Evolutionary conservation across 805 yeast genomes (phyloP).

Genomic region (Monosporozyma unispora): DNA sequence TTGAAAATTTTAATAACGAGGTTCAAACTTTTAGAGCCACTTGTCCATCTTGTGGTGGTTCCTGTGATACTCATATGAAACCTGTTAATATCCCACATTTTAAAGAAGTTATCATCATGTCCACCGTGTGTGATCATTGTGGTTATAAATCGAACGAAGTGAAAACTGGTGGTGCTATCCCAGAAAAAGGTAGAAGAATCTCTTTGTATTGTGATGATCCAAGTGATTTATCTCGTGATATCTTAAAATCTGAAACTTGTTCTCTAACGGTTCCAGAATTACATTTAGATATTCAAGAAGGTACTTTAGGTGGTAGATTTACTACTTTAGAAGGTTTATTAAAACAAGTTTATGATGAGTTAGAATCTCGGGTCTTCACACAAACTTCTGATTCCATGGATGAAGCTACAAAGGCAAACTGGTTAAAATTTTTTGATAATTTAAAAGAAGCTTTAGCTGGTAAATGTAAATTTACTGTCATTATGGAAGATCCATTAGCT

Average conservation of each 20-base stretch:
- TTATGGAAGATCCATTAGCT: constrained; percentile 92
- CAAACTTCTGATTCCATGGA: constrained; percentile 92
- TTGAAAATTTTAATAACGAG: constrained; percentile 79
- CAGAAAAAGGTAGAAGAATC: constrained; percentile 70
- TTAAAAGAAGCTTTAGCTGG: constrained; percentile 78
- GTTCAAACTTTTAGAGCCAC: constrained; percentile 89
- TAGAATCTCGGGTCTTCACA: constrained; percentile 73
- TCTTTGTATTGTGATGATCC: constrained; percentile 67
- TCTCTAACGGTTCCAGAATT: constrained; percentile 79
- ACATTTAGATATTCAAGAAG: constrained; percentile 82
- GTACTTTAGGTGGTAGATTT: constrained; percentile 96
- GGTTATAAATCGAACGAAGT: constrained; percentile 97
- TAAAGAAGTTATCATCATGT: constrained; percentile 94
- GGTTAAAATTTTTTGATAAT: constrained; percentile 70
- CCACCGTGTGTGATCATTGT: constrained; percentile 84
- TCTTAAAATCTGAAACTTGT: constrained; percentile 90
- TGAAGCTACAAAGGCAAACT: constrained; percentile 59
- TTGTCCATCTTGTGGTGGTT: constrained; percentile 74
- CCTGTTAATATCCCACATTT: constrained; percentile 94
- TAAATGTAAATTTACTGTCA: constrained; percentile 67
- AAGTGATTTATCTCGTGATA: constrained; percentile 87
- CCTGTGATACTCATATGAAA: constrained; percentile 92
- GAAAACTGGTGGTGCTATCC: constrained; percentile 96
- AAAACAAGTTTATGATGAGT: constrained; percentile 81
- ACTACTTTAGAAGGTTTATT: constrained; percentile 93